phyloP scores from a whole-genome alignment of 169 alveolate species.

The Plasmodium relictum region DNA sequence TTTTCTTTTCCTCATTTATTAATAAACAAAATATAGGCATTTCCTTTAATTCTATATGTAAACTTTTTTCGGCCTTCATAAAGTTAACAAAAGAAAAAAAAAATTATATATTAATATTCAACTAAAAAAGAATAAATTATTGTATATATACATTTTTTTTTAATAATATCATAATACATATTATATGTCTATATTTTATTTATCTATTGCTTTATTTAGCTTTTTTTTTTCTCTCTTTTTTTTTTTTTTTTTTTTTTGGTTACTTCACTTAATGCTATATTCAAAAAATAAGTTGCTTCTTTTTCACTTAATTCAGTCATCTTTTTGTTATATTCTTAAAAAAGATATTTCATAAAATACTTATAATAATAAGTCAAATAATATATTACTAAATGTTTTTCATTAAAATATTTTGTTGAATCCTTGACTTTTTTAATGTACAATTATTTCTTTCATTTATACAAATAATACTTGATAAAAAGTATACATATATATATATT shows the following conservation, averaged over 20 bases:
- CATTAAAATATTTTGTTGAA: no score
- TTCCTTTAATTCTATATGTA: conserved; percentile 54
- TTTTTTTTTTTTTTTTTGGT: neutral
- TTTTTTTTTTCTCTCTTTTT: neutral
- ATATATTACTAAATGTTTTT: no score
- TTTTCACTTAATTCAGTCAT: conserved; percentile 36
- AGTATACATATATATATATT: no score
- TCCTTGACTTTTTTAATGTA: no score
- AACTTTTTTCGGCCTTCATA: conserved; percentile 61
- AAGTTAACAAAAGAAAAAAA: conserved; percentile 3
- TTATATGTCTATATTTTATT: no score
- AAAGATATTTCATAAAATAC: no score
- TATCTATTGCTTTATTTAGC: no score
- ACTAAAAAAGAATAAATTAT: neutral
- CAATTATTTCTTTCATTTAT: no score
- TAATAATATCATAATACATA: neutral
- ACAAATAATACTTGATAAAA: no score
- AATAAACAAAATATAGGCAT: conserved; percentile 65
- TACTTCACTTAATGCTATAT: conserved; percentile 50
- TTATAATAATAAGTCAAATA: no score
- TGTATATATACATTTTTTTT: neutral
- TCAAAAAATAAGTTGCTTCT: conserved; percentile 32
- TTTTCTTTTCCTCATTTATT: conserved; percentile 56
- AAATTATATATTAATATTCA: neutral
- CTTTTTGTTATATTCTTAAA: neutral